These are phyloP conservation scores for Lachnellula hyalina DNA, from an alignment of 2,329 filamentous ascomycete species.

Conservation along the genomic window DNA sequence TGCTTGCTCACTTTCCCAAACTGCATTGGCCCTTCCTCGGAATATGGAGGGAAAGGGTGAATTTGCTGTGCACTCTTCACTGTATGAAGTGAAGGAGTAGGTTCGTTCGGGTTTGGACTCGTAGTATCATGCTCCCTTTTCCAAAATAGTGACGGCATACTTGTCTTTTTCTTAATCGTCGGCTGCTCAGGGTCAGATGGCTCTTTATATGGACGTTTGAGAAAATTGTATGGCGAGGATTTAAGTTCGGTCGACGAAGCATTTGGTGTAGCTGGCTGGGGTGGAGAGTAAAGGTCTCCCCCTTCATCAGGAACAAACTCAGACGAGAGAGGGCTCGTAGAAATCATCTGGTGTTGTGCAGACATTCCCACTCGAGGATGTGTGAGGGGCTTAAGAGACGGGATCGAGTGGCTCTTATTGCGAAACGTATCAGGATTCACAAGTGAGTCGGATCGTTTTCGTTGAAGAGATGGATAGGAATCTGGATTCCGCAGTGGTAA, in stretches of 20 bases:
- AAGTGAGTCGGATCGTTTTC: neutral
- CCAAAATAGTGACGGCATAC: neutral
- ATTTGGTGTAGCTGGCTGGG: neutral
- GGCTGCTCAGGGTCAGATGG: neutral
- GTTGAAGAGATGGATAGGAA: neutral
- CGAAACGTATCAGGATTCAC: neutral
- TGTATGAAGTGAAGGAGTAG: neutral
- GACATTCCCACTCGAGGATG: neutral
- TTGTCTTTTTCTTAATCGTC: neutral
- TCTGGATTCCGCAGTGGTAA: neutral
- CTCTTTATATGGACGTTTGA: neutral
- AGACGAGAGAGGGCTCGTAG: neutral
- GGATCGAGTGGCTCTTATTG: neutral
- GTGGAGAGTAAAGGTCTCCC: too few relatives aligned
- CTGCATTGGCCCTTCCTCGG: neutral
- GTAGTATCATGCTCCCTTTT: neutral
- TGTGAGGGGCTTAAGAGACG: neutral
- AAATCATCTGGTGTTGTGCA: neutral
- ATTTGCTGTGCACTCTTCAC: neutral
- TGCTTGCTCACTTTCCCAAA: neutral
- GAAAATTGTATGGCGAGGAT: neutral
- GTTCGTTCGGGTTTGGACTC: neutral
- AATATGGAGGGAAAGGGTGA: neutral
- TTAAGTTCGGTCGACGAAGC: neutral
- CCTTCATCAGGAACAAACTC: neutral